Conservation (phyloP, 768 basidiomycete genomes). For the Russula compacta region DNA sequence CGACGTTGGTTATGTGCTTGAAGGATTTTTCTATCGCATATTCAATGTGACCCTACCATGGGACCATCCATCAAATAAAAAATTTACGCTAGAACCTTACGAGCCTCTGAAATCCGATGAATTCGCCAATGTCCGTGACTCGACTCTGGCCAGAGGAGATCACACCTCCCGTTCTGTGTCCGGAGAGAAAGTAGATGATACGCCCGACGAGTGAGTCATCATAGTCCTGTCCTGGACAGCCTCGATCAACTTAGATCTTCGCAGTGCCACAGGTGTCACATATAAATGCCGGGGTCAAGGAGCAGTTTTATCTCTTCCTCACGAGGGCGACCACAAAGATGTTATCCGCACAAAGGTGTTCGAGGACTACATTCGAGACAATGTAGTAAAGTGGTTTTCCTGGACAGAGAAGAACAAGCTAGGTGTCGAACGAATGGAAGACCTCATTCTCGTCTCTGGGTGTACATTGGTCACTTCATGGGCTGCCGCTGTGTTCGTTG, state of each 20-base stretch:
- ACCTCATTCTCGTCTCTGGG: neutral
- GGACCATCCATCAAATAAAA: neutral
- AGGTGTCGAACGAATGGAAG: neutral
- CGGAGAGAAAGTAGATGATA: neutral
- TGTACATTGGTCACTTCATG: neutral
- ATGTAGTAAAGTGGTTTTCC: neutral
- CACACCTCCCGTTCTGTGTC: neutral
- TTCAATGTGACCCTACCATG: slow-evolving; percentile 12
- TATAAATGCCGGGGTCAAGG: neutral
- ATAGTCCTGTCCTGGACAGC: neutral
- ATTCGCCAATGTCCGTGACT: neutral
- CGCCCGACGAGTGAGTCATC: neutral
- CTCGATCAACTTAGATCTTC: neutral
- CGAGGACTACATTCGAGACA: neutral
- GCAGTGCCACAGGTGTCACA: neutral
- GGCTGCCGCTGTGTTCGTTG: neutral
- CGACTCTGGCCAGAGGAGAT: neutral
- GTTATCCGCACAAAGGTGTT: neutral
- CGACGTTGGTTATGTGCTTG: slow-evolving; percentile 18
- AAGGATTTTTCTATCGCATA: slow-evolving; percentile 16
- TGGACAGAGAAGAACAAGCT: neutral
- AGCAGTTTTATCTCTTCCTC: neutral
- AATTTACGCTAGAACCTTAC: neutral
- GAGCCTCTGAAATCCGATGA: neutral
- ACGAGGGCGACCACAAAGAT: neutral